Evolutionary conservation across 2,329 filamentous ascomycete genomes (phyloP).

Genomic region (Exophiala xenobiotica): DNA sequence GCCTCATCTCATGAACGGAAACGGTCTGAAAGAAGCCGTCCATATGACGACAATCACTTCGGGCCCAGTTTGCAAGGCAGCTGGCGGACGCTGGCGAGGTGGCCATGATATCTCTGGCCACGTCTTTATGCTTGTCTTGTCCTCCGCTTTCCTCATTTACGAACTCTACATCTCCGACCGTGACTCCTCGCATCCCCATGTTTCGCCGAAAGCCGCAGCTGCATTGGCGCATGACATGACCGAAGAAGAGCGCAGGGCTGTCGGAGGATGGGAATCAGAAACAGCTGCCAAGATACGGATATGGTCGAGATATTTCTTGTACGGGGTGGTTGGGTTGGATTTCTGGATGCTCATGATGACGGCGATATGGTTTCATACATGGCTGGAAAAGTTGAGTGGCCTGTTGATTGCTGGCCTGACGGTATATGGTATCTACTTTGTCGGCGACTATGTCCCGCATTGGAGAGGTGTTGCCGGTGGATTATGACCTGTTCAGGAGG

Average conservation of each 20-base stretch:
- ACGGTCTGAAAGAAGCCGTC: slow-evolving; percentile 16
- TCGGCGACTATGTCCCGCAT: slow-evolving; percentile 46
- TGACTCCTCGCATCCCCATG: slow-evolving; percentile 36
- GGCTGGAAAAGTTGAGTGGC: slow-evolving; percentile 80
- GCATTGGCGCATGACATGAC: slow-evolving; percentile 43
- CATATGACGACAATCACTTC: slow-evolving; percentile 61
- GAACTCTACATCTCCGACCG: slow-evolving; percentile 72
- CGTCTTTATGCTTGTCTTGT: slow-evolving; percentile 86
- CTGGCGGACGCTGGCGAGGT: slow-evolving; percentile 83
- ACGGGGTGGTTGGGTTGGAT: slow-evolving; percentile 66
- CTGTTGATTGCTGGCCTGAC: slow-evolving; percentile 48
- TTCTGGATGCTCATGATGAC: slow-evolving; percentile 99
- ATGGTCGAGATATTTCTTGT: slow-evolving; percentile 51
- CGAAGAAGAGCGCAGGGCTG: slow-evolving; percentile 39
- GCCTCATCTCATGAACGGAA: slow-evolving; percentile 30
- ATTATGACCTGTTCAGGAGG: slow-evolving; percentile 29
- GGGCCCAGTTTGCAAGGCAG: slow-evolving; percentile 69
- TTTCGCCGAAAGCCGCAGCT: slow-evolving; percentile 45
- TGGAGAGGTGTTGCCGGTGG: slow-evolving; percentile 50
- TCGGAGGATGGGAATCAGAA: slow-evolving; percentile 33
- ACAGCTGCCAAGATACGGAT: slow-evolving; percentile 56
- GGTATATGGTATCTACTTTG: slow-evolving; percentile 53
- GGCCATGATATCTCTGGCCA: slow-evolving; percentile 96
- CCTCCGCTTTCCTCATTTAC: slow-evolving; percentile 76
- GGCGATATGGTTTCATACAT: slow-evolving; percentile 96